These are phyloP conservation scores for Cercospora sesami DNA, from an alignment of 2,329 filamentous ascomycete genomes.

Conservation along the genomic window DNA sequence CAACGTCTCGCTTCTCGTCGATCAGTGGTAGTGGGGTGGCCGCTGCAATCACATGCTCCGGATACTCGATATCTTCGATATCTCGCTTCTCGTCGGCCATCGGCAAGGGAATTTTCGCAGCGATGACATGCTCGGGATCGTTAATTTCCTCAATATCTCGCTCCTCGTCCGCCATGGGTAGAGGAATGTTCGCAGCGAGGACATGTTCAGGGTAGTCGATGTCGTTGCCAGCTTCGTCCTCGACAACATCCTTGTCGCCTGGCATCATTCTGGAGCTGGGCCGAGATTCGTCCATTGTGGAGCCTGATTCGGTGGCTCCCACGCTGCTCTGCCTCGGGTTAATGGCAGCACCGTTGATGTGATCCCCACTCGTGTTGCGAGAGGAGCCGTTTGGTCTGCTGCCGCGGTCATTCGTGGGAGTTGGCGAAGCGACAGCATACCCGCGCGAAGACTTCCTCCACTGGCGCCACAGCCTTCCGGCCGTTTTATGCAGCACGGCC, in stretches of 20 bases:
- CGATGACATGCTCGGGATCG: conserved; percentile 41
- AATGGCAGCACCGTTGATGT: conserved; percentile 20
- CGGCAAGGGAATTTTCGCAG: conserved; percentile 66
- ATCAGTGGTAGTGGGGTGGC: conserved; percentile 67
- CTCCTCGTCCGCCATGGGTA: conserved; percentile 63
- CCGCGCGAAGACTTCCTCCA: conserved; percentile 85
- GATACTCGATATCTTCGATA: conserved; percentile 66
- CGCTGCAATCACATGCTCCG: conserved; percentile 49
- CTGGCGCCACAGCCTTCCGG: conserved; percentile 87
- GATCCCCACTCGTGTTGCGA: conserved; percentile 24
- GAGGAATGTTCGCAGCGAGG: conserved; percentile 62
- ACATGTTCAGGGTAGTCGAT: conserved; percentile 42
- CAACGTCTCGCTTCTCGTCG: conserved; percentile 64
- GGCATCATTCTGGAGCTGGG: conserved; percentile 22
- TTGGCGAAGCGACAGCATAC: conserved; percentile 22
- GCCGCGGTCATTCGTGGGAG: conserved; percentile 16
- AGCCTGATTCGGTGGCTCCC: conserved; percentile 27
- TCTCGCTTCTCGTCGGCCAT: conserved; percentile 63
- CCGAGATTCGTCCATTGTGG: conserved; percentile 27
- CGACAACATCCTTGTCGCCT: conserved; percentile 12
- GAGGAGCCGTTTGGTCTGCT: conserved; percentile 22
- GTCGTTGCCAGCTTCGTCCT: conserved; percentile 16
- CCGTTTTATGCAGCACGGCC: conserved; percentile 74
- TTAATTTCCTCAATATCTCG: conserved; percentile 73
- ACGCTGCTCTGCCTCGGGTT: conserved; percentile 26